Conservation (phyloP, 768 basidiomycete species). For the Lactarius sp. region DNA sequence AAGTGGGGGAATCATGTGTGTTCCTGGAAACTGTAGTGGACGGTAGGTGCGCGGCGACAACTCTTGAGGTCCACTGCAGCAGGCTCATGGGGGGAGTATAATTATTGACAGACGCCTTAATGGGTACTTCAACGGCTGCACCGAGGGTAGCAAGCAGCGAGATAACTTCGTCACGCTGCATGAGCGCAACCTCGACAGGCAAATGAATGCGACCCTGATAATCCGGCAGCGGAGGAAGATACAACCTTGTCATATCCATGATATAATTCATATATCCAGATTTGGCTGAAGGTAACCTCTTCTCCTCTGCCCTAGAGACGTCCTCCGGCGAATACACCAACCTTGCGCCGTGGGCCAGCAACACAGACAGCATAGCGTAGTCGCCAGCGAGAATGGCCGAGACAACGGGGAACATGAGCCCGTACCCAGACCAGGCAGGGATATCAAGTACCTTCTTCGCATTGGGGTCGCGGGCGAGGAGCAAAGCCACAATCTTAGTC, state of each 20-base stretch:
- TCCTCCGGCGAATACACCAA: slow-evolving; percentile 28
- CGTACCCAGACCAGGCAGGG: slow-evolving; percentile 21
- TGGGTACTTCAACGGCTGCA: slow-evolving; percentile 27
- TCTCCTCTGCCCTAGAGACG: slow-evolving; percentile 27
- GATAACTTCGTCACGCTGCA: slow-evolving; percentile 27
- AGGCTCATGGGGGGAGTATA: slow-evolving; percentile 5
- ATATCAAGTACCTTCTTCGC: slow-evolving; percentile 32
- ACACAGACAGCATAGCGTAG: slow-evolving; percentile 30
- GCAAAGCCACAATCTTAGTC: slow-evolving; percentile 28
- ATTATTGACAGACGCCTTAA: not conserved
- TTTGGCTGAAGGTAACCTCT: slow-evolving; percentile 2
- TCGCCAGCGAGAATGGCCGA: slow-evolving; percentile 28
- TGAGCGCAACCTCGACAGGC: slow-evolving; percentile 31
- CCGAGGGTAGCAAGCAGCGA: slow-evolving; percentile 31
- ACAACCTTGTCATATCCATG: not conserved
- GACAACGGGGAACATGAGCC: slow-evolving; percentile 29
- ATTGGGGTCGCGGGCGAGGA: slow-evolving; percentile 31
- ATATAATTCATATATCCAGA: not conserved
- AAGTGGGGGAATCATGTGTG: not conserved
- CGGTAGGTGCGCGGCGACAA: not conserved
- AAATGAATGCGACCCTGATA: not conserved
- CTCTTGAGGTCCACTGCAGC: slow-evolving; percentile 27
- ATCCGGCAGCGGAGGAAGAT: not conserved
- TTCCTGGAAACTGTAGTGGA: not conserved
- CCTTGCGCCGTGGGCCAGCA: slow-evolving; percentile 33